phyloP scores from a whole-genome alignment of 768 basidiomycete genomes.

The Rhodotorula diobovata region DNA sequence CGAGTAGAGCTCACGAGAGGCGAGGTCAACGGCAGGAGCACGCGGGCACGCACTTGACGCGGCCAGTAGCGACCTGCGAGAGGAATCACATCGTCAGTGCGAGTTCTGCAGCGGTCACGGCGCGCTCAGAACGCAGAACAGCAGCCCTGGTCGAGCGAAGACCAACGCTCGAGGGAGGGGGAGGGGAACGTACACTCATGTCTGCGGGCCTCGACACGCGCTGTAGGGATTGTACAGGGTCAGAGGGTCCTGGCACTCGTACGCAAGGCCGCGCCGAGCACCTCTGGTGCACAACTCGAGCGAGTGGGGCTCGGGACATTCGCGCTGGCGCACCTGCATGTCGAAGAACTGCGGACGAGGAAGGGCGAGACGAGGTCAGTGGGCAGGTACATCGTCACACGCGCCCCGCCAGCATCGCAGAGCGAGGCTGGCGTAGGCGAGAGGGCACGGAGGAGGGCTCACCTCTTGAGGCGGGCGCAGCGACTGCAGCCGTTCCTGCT shows the following conservation, averaged over 20 bases:
- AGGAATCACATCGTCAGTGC: too few species aligned
- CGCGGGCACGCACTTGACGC: too few species aligned
- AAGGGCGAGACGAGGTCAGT: not conserved
- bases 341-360: slow-evolving; percentile 33
- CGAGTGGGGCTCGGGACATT: not conserved
- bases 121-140: too few species aligned
- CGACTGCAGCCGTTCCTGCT: slow-evolving; percentile 35
- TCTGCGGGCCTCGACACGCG: slow-evolving; percentile 79
- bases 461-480: slow-evolving; percentile 37
- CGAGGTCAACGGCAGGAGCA: not conserved
- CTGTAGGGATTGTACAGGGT: slow-evolving; percentile 48
- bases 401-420: not conserved
- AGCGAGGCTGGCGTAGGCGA: not conserved
- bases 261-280: not conserved
- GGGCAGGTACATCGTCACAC: too few species aligned
- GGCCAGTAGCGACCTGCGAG: too few species aligned
- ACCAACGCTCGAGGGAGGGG: too few species aligned
- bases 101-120: not conserved
- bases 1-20: too few species aligned
- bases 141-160: not conserved
- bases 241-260: not conserved
- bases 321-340: slow-evolving; percentile 19
- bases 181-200: slow-evolving; percentile 27
- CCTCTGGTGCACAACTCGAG: too few species aligned
- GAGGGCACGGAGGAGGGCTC: not conserved